Conservation (phyloP, 805 yeast species). For the Ogataea polymorpha region DNA sequence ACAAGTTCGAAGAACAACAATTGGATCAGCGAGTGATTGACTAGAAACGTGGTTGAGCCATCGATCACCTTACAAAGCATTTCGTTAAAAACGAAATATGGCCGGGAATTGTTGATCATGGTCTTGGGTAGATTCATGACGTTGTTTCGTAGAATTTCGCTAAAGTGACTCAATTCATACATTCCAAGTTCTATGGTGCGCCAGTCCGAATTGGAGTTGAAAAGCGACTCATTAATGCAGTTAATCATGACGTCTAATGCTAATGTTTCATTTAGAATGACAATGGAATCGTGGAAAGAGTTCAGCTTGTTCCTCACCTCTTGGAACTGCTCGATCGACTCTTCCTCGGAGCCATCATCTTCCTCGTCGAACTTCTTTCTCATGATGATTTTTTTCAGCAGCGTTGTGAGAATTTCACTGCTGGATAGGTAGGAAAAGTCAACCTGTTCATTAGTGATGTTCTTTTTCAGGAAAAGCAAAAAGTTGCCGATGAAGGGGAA, state of each 20-base stretch:
- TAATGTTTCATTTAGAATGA: constrained; percentile 38
- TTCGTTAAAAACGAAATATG: constrained; percentile 58
- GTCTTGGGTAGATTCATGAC: constrained; percentile 66
- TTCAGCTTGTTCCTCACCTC: constrained; percentile 76
- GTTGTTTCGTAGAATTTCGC: constrained; percentile 78
- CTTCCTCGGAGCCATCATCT: constrained; percentile 59
- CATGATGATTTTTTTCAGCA: constrained; percentile 65
- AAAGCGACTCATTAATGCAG: constrained; percentile 48
- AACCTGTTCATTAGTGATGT: constrained; percentile 34
- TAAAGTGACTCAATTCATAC: constrained; percentile 72
- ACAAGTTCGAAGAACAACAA: constrained; percentile 79
- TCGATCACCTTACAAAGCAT: constrained; percentile 49
- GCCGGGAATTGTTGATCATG: constrained; percentile 63
- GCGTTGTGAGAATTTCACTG: constrained; percentile 53
- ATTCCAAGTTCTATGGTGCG: constrained; percentile 82
- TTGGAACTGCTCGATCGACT: constrained; percentile 69
- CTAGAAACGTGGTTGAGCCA: constrained; percentile 36
- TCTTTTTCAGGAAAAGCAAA: constrained; percentile 64
- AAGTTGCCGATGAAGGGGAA: constrained; percentile 78
- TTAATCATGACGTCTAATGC: constrained; percentile 35
- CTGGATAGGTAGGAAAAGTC: constrained; percentile 31
- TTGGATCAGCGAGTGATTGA: constrained; percentile 81
- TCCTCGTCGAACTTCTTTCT: constrained; percentile 80
- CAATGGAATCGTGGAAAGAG: constrained; percentile 79
- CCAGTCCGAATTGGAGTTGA: constrained; percentile 51